Conservation (phyloP, 1,284 basidiomycete genomes). For the Ustilago curta region DNA sequence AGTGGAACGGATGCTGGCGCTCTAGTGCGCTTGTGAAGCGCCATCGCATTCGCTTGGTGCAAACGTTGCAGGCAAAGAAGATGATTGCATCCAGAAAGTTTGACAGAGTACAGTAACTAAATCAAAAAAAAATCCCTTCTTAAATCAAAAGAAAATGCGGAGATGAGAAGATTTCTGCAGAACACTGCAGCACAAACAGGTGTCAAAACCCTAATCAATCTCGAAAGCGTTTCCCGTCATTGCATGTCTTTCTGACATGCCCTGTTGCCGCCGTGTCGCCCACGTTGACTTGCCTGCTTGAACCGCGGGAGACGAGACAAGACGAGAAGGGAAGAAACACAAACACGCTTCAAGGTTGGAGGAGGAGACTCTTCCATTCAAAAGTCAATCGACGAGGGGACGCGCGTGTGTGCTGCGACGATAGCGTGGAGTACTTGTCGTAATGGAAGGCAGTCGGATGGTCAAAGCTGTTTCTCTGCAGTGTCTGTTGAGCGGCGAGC, state of each 20-base stretch:
- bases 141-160: neutral
- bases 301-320: neutral
- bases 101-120: neutral
- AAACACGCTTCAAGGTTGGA: neutral
- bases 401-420: no score
- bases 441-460: no score
- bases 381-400: no score
- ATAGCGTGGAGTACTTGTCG: no score
- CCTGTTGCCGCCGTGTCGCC: no score
- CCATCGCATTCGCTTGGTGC: no score
- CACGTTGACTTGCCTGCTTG: no score
- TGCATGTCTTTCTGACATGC: neutral
- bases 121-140: neutral
- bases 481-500: no score
- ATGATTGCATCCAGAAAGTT: neutral
- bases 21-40: no score
- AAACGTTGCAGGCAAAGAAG: neutral
- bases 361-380: no score
- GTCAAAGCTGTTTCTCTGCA: no score
- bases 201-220: slow-evolving; percentile 20
- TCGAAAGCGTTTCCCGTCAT: neutral
- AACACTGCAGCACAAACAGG: slow-evolving; percentile 1
- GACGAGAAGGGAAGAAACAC: neutral
- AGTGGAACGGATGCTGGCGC: no score
- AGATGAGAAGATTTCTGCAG: neutral